Conservation (phyloP, 768 basidiomycete genomes). For the Infundibulicybe gibba region DNA sequence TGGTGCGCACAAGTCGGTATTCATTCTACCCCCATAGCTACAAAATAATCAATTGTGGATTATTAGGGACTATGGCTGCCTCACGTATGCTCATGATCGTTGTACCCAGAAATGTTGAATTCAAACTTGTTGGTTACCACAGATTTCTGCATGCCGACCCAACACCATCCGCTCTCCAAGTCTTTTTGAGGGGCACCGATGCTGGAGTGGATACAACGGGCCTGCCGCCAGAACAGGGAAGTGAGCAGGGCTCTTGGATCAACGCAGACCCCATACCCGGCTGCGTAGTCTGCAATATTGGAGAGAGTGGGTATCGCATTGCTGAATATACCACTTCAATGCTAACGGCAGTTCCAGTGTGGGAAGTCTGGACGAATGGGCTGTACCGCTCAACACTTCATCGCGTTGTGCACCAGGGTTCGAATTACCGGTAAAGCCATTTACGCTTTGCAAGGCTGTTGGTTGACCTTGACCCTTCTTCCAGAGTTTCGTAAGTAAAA, state of each 20-base stretch:
- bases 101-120: not conserved
- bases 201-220: slow-evolving; percentile 23
- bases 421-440: slow-evolving; percentile 61
- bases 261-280: slow-evolving; percentile 80
- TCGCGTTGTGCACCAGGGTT: slow-evolving; percentile 74
- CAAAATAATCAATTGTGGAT: not conserved
- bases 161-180: slow-evolving; percentile 78
- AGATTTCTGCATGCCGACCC: slow-evolving; percentile 88
- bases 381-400: slow-evolving; percentile 87
- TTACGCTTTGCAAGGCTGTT: not conserved
- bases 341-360: slow-evolving; percentile 48
- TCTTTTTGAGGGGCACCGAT: slow-evolving; percentile 53
- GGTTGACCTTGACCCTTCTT: not conserved
- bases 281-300: slow-evolving; percentile 88
- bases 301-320: slow-evolving; percentile 61
- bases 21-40: too few relatives aligned
- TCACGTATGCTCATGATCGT: slow-evolving; percentile 53
- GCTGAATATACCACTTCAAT: not conserved
- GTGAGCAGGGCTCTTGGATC: slow-evolving; percentile 71
- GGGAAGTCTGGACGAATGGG: slow-evolving; percentile 89
- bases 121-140: not conserved
- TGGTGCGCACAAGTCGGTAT: slow-evolving; percentile 56
- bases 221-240: slow-evolving; percentile 48
- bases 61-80: slow-evolving; percentile 82
- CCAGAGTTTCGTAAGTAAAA: slow-evolving; percentile 79